A percentile compares a stretch with the other conserved stretches of the same genome.
phyloP scores from a whole-genome alignment of 306 rosid species.

The Cyamopsis tetragonoloba region DNA sequence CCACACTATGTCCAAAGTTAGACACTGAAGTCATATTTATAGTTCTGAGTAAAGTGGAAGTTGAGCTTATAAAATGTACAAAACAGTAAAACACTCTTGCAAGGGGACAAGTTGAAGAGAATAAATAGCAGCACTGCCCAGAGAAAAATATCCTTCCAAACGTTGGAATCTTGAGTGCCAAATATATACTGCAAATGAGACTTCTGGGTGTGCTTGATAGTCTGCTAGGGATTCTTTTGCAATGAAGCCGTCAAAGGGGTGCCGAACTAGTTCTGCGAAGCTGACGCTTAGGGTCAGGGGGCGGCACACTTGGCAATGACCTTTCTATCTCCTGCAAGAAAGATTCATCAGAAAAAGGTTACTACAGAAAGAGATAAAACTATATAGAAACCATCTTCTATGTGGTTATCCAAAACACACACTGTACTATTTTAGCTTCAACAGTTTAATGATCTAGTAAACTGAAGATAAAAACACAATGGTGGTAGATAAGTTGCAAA shows the following conservation, averaged over 20 bases:
- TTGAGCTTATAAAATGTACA: constrained; percentile 34
- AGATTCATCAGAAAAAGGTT: constrained; percentile 17
- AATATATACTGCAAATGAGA: constrained; percentile 25
- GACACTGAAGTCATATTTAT: constrained; percentile 21
- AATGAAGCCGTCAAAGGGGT: constrained; percentile 29
- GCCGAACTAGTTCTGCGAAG: constrained; percentile 53
- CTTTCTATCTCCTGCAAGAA: constrained; percentile 43
- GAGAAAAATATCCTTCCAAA: constrained; percentile 20
- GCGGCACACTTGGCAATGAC: constrained; percentile 36
- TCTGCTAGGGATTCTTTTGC: constrained; percentile 11
- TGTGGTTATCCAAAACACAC: neutral
- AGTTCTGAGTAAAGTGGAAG: constrained; percentile 19
- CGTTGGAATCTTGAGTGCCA: constrained; percentile 19
- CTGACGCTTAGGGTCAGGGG: constrained; percentile 43
- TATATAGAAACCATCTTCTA: neutral
- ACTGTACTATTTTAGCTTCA: neutral
- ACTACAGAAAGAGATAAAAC: constrained; percentile 5
- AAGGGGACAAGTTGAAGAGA: constrained; percentile 15
- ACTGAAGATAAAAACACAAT: neutral
- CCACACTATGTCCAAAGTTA: constrained; percentile 7
- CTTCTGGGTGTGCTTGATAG: neutral
- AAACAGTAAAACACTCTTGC: constrained; percentile 23
- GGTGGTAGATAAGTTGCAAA: neutral
- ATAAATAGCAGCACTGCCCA: constrained; percentile 20
- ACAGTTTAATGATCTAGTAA: neutral